Conservation (phyloP, 2,329 filamentous ascomycete genomes). For the Epichloe elymi region DNA sequence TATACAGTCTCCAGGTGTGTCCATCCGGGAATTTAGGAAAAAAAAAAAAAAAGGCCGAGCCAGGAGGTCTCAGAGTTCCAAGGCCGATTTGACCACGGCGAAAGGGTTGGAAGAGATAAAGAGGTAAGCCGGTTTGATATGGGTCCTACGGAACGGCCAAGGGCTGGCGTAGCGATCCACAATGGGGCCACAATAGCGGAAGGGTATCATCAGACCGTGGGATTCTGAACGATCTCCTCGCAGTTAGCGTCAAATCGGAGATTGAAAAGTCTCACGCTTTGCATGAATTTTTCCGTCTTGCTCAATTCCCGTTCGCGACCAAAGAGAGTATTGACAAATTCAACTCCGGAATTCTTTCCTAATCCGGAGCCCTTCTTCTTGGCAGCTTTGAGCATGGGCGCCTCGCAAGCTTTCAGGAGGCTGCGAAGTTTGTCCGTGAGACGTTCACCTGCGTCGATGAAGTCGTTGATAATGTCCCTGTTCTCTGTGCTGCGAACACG, state of each 20-base stretch:
- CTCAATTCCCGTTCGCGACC: constrained; percentile 81
- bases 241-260: constrained; percentile 94
- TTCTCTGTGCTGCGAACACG: constrained; percentile 62
- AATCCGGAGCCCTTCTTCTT: constrained; percentile 57
- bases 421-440: constrained; percentile 75
- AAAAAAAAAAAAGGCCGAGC: not conserved
- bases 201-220: constrained; percentile 32
- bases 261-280: constrained; percentile 75
- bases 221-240: constrained; percentile 65
- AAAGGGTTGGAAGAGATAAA: not conserved
- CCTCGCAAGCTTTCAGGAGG: constrained; percentile 81
- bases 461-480: constrained; percentile 74
- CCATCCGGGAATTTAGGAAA: constrained; percentile 1
- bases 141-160: not conserved
- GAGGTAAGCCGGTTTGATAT: not conserved
- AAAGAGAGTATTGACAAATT: constrained; percentile 94
- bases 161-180: not conserved
- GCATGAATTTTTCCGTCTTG: constrained; percentile 87
- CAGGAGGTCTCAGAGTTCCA: not conserved
- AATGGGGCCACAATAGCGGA: not conserved
- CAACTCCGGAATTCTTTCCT: constrained; percentile 81
- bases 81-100: not conserved
- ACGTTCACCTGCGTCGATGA: constrained; percentile 77
- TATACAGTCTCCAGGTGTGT: constrained; percentile 5
- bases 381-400: constrained; percentile 84